These are phyloP conservation scores for Strigomonas galati DNA, from an alignment of 208 protist genomes.

Conservation along the genomic window DNA sequence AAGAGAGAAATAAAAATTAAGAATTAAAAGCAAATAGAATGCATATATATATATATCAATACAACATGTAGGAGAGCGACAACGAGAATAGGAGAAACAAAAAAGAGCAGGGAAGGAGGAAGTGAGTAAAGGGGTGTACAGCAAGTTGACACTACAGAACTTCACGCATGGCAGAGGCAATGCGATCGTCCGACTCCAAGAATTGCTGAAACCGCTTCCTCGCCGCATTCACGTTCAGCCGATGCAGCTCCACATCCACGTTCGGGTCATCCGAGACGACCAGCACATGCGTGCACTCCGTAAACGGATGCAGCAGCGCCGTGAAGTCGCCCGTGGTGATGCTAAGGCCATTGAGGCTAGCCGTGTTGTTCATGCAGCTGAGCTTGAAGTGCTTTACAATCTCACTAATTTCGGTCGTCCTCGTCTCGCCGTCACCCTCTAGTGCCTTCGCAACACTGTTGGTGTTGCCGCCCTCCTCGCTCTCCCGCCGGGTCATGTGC, in stretches of 20 bases:
- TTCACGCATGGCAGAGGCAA: conserved; percentile 74
- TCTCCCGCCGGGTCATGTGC: conserved; percentile 73
- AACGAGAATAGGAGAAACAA: background rate
- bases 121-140: background rate
- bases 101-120: background rate
- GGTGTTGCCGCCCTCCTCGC: conserved; percentile 13
- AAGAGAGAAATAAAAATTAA: conserved; percentile 19
- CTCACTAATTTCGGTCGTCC: conserved; percentile 87
- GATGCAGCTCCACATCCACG: conserved; percentile 75
- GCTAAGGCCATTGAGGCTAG: conserved; percentile 71
- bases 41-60: background rate
- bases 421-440: conserved; percentile 39
- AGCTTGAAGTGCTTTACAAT: conserved; percentile 90
- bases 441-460: conserved; percentile 10
- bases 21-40: no score
- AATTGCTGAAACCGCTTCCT: conserved; percentile 59
- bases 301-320: conserved; percentile 80
- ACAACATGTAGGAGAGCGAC: background rate
- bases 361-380: conserved; percentile 90
- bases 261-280: conserved; percentile 73
- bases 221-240: conserved; percentile 69
- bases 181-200: conserved; percentile 60
- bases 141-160: conserved; percentile 40
- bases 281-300: conserved; percentile 82
- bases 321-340: conserved; percentile 72